These are phyloP conservation scores for Acrocalymma vagum DNA, from an alignment of 2,329 filamentous ascomycete species.

Conservation along the genomic window DNA sequence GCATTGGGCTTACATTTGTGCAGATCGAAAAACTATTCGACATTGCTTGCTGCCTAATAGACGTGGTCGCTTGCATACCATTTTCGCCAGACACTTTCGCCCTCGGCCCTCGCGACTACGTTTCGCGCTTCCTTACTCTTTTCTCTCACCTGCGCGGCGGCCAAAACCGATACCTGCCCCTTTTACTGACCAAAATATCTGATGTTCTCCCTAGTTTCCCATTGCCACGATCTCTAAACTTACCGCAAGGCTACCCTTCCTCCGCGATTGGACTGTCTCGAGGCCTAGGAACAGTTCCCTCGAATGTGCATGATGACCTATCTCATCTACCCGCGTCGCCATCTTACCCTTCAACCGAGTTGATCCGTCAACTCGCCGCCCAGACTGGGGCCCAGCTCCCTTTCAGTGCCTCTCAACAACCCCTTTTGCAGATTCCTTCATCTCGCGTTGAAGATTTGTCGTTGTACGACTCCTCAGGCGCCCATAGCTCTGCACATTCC, in stretches of 20 bases:
- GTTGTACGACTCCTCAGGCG: conserved; percentile 38
- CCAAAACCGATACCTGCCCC: conserved; percentile 77
- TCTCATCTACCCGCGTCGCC: conserved; percentile 35
- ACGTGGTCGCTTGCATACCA: conserved; percentile 72
- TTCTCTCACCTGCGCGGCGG: conserved; percentile 77
- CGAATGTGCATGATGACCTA: conserved; percentile 39
- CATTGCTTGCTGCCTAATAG: conserved; percentile 75
- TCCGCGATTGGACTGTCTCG: conserved; percentile 36
- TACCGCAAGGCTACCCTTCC: conserved; percentile 35
- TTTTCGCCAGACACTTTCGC: conserved; percentile 65
- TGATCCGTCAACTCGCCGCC: conserved; percentile 45
- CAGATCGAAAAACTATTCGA: conserved; percentile 84
- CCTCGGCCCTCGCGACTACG: conserved; percentile 71
- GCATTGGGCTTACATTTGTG: conserved; percentile 32
- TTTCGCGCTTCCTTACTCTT: conserved; percentile 72
- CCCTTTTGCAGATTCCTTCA: conserved; percentile 37
- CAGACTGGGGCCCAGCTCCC: conserved; percentile 46
- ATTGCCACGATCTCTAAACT: conserved; percentile 44
- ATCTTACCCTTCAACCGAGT: conserved; percentile 40
- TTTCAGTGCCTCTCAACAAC: conserved; percentile 40
- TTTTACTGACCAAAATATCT: conserved; percentile 78
- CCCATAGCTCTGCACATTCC: conserved; percentile 40
- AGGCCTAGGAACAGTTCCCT: conserved; percentile 35
- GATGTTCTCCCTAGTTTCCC: conserved; percentile 69
- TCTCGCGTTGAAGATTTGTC: conserved; percentile 46